Base-by-base conservation (phyloP, 768 basidiomycete species). In the Galerina marginata region DNA sequence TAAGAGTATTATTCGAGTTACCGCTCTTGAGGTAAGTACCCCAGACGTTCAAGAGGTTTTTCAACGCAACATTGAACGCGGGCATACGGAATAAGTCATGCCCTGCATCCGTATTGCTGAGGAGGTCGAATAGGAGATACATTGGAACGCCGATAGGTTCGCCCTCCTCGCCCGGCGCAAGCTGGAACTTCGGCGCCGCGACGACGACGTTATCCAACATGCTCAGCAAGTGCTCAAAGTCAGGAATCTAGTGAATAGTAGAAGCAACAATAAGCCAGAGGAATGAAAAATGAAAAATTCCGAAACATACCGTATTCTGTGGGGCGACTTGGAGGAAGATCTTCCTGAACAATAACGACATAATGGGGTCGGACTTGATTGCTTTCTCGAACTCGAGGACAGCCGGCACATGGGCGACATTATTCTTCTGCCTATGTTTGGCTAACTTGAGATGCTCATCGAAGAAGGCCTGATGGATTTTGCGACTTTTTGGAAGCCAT, bases 81-180 rank as follows among this genome's bases (percentile, higher is more conserved):
- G 75, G 71, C 56, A 79, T 75, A 26, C 72, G 72, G 71, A 85
- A 80, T 29, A 69, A 67, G 14, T 66, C 60, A 36, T 68, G 65
- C 1, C 69, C 74, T 0, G 71, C 76, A 6, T 65, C 46, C 2
- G 76, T 77, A 36, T 72, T 76, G 77, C 78, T 81, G 65, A 72
- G 69, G 15, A 73, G 68, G 44, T 81, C 75, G 56, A 83, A 71
- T 51, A 84, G 67, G 3, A 79, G 78, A 54, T 80, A 77, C 66
- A 86, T 78, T 11, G 84, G 83, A 36, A 79, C 75, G 7, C 80
- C 82, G 44, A 84, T 77, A 11, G 80, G 65, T 14, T 75, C 76
- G 15, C 73, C 57, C 25, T 76, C 65, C 9, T 75, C 74, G 72
- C 37, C 56, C 12, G 9, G 20, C 9, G 37, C 46, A n/a, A 49